These are phyloP conservation scores for Physcomitrium patens DNA, from an alignment of 225 moss, liverwort and hornwort species.

Conservation along the genomic window DNA sequence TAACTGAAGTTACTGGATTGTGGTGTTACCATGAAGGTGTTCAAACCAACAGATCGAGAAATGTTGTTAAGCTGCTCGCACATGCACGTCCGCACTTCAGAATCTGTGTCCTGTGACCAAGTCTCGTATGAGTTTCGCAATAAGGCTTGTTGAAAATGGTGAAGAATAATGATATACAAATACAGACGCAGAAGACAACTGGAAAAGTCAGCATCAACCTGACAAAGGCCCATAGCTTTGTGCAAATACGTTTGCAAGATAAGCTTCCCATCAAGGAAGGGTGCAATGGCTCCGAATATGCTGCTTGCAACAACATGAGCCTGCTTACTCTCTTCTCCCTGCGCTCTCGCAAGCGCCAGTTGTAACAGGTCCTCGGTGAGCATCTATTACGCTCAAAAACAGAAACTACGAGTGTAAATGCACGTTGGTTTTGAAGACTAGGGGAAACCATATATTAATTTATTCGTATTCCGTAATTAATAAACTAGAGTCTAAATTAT, in stretches of 20 bases:
- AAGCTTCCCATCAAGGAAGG: conserved; percentile 69
- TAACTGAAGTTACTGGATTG: not conserved
- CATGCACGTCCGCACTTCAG: conserved; percentile 93
- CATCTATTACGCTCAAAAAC: conserved; percentile 48
- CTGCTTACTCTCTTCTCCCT: conserved; percentile 82
- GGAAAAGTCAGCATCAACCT: conserved; percentile 45
- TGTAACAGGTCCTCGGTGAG: conserved; percentile 76
- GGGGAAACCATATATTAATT: not conserved
- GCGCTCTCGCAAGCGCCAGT: conserved; percentile 84
- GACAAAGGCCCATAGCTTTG: conserved; percentile 92
- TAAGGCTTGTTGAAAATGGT: conserved; percentile 6
- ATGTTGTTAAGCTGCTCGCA: conserved; percentile 95
- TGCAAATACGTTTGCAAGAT: conserved; percentile 74
- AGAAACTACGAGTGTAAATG: conserved; percentile 2
- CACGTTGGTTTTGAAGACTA: not conserved
- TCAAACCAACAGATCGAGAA: conserved; percentile 84
- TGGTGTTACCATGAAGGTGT: conserved; percentile 70
- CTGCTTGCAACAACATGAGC: conserved; percentile 79
- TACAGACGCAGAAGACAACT: conserved; percentile 7
- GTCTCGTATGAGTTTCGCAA: not conserved
- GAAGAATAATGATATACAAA: not conserved
- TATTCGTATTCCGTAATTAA: too few relatives aligned
- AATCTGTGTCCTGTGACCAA: conserved; percentile 84
- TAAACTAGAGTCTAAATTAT: not conserved
- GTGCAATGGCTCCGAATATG: conserved; percentile 93